Percentiles rank a stretch among this genome's conserved stretches.
phyloP scores from a whole-genome alignment of 1,284 basidiomycete species.

The Tilletia caries region DNA sequence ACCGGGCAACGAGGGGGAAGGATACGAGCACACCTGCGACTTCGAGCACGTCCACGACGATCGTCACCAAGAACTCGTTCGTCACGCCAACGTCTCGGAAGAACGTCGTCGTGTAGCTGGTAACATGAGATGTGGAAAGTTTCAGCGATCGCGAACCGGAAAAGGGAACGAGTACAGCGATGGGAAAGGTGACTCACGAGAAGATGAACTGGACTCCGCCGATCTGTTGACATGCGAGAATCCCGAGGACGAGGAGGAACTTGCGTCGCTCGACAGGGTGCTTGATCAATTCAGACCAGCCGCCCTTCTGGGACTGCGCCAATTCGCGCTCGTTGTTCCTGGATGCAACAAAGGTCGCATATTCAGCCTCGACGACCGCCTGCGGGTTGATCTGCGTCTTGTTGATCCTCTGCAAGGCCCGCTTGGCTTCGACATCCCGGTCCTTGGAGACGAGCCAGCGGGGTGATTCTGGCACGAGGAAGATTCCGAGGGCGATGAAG shows the following conservation, averaged over 20 bases:
- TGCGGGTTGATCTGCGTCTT: slow-evolving; percentile 54
- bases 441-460: slow-evolving; percentile 56
- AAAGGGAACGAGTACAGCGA: no score
- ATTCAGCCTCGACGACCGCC: slow-evolving; percentile 46
- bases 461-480: slow-evolving; percentile 55
- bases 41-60: slow-evolving; percentile 52
- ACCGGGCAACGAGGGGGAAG: slow-evolving; percentile 57
- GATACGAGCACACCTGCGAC: slow-evolving; percentile 55
- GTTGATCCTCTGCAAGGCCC: slow-evolving; percentile 55
- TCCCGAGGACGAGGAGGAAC: slow-evolving; percentile 56
- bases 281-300: slow-evolving; percentile 55
- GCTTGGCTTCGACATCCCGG: slow-evolving; percentile 54
- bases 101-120: slow-evolving; percentile 37
- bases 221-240: slow-evolving; percentile 54
- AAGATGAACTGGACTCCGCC: slow-evolving; percentile 55
- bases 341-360: slow-evolving; percentile 55
- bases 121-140: no score
- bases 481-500: slow-evolving; percentile 47
- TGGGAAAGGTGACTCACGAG: slow-evolving; percentile 21
- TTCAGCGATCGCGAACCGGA: no score
- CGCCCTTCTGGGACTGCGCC: slow-evolving; percentile 44
- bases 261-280: slow-evolving; percentile 49
- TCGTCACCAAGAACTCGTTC: slow-evolving; percentile 56
- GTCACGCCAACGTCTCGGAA: slow-evolving; percentile 52
- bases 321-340: slow-evolving; percentile 54